Conservation (phyloP, 2,329 filamentous ascomycete species). For the Trichoderma arundinaceum region DNA sequence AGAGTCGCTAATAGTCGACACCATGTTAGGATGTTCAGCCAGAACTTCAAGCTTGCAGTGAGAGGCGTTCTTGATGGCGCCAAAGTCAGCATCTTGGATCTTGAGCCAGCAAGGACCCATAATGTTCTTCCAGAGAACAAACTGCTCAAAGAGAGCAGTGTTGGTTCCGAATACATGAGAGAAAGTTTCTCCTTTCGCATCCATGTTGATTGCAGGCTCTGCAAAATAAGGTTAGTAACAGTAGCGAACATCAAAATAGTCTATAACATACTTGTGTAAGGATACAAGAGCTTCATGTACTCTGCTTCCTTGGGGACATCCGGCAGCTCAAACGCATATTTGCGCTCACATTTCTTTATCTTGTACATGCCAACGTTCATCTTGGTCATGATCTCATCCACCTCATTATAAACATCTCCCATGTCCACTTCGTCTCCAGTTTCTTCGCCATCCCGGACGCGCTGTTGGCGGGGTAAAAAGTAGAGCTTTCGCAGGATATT, state of each 20-base stretch:
- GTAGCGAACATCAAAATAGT: background rate
- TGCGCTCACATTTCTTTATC: constrained; percentile 86
- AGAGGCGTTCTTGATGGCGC: constrained; percentile 85
- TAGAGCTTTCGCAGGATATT: constrained; percentile 92
- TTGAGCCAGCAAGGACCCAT: constrained; percentile 99
- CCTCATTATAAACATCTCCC: constrained; percentile 87
- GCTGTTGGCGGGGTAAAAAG: constrained; percentile 80
- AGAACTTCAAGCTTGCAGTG: constrained; percentile 96
- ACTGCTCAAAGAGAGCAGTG: constrained; percentile 94
- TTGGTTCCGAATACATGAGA: constrained; percentile 93
- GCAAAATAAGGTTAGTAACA: constrained; percentile 34
- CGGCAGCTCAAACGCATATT: constrained; percentile 93
- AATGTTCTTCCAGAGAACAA: constrained; percentile 97
- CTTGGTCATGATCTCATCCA: constrained; percentile 85
- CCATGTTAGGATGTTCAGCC: constrained; percentile 76
- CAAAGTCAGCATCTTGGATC: constrained; percentile 84
- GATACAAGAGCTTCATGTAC: constrained; percentile 95
- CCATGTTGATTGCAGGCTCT: constrained; percentile 73
- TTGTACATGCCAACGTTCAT: constrained; percentile 89
- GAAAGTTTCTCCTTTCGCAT: constrained; percentile 81
- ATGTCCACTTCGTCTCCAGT: constrained; percentile 82
- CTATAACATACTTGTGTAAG: constrained; percentile 73
- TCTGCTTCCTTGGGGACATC: constrained; percentile 86
- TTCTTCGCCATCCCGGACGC: constrained; percentile 62
- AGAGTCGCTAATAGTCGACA: constrained; percentile 74